A percentile compares a stretch with the other conserved stretches of the same genome.
Conservation (phyloP, 2,329 filamentous ascomycete genomes). For the Aspergillus sp. region DNA sequence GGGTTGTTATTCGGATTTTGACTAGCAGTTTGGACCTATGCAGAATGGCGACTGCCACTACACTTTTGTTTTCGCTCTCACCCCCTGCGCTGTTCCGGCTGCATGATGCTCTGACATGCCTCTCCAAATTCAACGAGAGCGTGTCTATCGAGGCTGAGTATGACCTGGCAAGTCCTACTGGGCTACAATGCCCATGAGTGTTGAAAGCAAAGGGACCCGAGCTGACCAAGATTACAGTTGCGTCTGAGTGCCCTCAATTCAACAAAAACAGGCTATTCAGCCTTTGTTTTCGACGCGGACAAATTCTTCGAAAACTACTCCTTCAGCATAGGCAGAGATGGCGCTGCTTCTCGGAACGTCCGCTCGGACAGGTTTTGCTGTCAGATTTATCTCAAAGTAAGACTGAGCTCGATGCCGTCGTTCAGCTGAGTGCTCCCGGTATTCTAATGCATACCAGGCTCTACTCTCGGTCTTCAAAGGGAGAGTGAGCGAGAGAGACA, state of each 20-base stretch:
- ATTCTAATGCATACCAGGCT: constrained; percentile 27
- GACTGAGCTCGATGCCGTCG: constrained; percentile 11
- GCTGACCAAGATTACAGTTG: constrained; percentile 35
- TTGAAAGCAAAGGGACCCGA: not conserved
- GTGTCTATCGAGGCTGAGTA: constrained; percentile 53
- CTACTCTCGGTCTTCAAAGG: constrained; percentile 56
- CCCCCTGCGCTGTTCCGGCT: constrained; percentile 48
- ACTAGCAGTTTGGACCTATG: no score
- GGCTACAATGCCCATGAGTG: constrained; percentile 1
- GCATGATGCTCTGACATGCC: constrained; percentile 51
- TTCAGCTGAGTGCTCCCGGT: not conserved
- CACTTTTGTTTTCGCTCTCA: constrained; percentile 44
- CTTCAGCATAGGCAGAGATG: constrained; percentile 32
- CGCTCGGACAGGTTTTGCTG: constrained; percentile 47
- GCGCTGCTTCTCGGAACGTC: constrained; percentile 11
- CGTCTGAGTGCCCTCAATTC: constrained; percentile 53
- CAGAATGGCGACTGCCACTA: constrained; percentile 19
- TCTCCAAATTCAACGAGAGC: constrained; percentile 55
- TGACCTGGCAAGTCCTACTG: constrained; percentile 40
- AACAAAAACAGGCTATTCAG: constrained; percentile 55
- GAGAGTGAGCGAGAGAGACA: constrained; percentile 46
- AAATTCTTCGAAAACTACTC: constrained; percentile 51
- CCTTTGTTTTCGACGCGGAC: constrained; percentile 46
- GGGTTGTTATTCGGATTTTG: constrained; percentile 7
- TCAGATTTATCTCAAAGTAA: constrained; percentile 49